Evolutionary conservation across 345 rosid species (phyloP).

Genomic region (Gossypium raimondii): DNA sequence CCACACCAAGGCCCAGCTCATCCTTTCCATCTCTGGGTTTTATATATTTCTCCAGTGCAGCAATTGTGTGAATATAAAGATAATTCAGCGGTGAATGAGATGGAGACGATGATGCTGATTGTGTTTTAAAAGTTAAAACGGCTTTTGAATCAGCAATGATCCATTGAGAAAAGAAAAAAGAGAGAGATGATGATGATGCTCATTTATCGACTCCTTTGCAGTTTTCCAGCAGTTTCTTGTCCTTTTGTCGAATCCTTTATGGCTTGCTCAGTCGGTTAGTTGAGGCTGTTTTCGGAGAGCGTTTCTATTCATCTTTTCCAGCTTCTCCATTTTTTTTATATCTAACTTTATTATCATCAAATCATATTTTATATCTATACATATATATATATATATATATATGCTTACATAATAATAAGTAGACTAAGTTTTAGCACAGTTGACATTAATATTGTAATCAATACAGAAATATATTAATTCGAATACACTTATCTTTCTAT

Average conservation of each 20-base stretch:
- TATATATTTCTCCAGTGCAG: not conserved
- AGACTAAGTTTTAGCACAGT: too few species aligned
- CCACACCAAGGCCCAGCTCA: not conserved
- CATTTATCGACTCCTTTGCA: not conserved
- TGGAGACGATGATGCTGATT: not conserved
- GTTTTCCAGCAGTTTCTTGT: not conserved
- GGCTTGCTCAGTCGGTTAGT: not conserved
- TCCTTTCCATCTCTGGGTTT: not conserved
- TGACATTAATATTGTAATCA: too few species aligned
- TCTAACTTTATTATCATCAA: too few species aligned
- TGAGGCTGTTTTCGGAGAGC: not conserved
- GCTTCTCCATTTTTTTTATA: too few species aligned
- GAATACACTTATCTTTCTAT: too few species aligned
- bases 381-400: too few species aligned
- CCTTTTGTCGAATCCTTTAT: not conserved
- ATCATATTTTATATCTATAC: too few species aligned
- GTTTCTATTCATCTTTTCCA: not conserved
- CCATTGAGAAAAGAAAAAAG: not conserved
- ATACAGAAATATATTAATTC: too few species aligned
- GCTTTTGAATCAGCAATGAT: not conserved
- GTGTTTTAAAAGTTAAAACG: not conserved
- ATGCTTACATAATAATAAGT: too few species aligned
- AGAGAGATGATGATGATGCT: not conserved
- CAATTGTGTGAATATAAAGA: not conserved
- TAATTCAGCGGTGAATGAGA: not conserved